phyloP scores from a whole-genome alignment of 1,284 basidiomycete species.

The Bondarzewia mesenterica region DNA sequence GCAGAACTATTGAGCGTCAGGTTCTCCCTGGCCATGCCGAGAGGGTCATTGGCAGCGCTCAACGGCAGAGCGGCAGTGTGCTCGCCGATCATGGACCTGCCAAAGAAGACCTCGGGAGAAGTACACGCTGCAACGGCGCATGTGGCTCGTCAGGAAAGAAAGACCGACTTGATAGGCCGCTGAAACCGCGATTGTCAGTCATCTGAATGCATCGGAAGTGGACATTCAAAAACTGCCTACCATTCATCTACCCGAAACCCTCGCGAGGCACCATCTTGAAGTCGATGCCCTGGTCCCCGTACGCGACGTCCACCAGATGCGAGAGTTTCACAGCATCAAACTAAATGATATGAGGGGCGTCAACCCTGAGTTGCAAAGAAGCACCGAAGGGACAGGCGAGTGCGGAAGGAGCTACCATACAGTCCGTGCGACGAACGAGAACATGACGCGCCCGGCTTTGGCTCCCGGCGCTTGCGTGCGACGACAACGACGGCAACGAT shows the following conservation, averaged over 20 bases:
- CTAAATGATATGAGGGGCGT: too few species aligned
- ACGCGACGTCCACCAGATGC: slow-evolving; percentile 95
- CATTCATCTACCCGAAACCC: slow-evolving; percentile 97
- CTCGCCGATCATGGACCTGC: slow-evolving; percentile 20
- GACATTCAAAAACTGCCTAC: too few species aligned
- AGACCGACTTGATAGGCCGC: slow-evolving; percentile 93
- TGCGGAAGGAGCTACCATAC: too few species aligned
- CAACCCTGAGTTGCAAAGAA: too few species aligned
- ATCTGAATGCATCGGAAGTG: too few species aligned
- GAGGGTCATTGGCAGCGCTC: slow-evolving; percentile 13
- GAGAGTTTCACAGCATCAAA: slow-evolving; percentile 95
- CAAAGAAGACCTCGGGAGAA: slow-evolving; percentile 86
- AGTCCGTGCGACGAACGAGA: too few species aligned
- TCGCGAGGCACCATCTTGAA: slow-evolving; percentile 95
- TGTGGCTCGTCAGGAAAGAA: slow-evolving; percentile 89
- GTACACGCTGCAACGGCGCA: slow-evolving; percentile 92
- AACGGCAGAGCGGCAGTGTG: slow-evolving; percentile 13
- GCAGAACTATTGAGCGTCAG: slow-evolving; percentile 5
- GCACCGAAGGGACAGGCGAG: not conserved
- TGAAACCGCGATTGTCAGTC: slow-evolving; percentile 20
- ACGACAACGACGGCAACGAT: too few species aligned
- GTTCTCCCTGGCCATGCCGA: slow-evolving; percentile 16
- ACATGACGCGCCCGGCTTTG: too few species aligned
- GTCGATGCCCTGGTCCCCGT: slow-evolving; percentile 96
- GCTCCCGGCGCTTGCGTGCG: too few species aligned